Percentiles rank a stretch among this genome's conserved stretches.
These are phyloP conservation scores for Protea cynaroides DNA, from an alignment of 164 flowering plant genomes.

Conservation along the genomic window DNA sequence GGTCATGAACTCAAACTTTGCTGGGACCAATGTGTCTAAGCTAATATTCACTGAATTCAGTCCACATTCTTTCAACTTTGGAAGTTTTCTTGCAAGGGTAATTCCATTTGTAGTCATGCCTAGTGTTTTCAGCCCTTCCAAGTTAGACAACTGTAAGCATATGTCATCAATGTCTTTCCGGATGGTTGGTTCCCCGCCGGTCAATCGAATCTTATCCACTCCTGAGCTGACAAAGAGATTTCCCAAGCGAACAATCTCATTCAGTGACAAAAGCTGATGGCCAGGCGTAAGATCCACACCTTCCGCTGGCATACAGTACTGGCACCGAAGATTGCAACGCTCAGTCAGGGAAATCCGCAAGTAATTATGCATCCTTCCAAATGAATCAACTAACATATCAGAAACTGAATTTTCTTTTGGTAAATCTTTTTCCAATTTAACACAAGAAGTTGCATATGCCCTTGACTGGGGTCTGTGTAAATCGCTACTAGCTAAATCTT, in stretches of 20 bases:
- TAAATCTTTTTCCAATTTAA: constrained; percentile 37
- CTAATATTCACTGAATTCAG: constrained; percentile 75
- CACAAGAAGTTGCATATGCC: constrained; percentile 44
- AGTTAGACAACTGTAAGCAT: constrained; percentile 58
- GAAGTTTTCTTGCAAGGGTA: constrained; percentile 72
- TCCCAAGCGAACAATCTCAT: constrained; percentile 72
- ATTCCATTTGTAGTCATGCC: constrained; percentile 95
- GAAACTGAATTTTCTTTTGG: constrained; percentile 41
- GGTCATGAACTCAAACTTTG: constrained; percentile 94
- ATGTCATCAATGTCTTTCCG: constrained; percentile 89
- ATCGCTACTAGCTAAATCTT: constrained; percentile 9
- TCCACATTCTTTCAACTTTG: constrained; percentile 82
- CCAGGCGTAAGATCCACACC: constrained; percentile 85
- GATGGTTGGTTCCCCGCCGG: constrained; percentile 95
- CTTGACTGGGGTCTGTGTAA: constrained; percentile 14
- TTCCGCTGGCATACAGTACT: constrained; percentile 94
- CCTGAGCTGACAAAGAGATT: constrained; percentile 78
- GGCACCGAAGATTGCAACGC: constrained; percentile 88
- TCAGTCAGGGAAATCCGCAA: constrained; percentile 93
- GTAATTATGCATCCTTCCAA: constrained; percentile 88
- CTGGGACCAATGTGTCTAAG: constrained; percentile 87
- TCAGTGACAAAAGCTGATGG: constrained; percentile 47
- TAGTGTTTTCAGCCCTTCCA: constrained; percentile 76
- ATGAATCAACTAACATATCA: constrained; percentile 82
- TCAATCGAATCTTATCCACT: constrained; percentile 82